Evolutionary conservation across 2,329 filamentous ascomycete species (phyloP), one percentile per base, ranked within the genome.

Genomic region (Microdochium nivale): DNA sequence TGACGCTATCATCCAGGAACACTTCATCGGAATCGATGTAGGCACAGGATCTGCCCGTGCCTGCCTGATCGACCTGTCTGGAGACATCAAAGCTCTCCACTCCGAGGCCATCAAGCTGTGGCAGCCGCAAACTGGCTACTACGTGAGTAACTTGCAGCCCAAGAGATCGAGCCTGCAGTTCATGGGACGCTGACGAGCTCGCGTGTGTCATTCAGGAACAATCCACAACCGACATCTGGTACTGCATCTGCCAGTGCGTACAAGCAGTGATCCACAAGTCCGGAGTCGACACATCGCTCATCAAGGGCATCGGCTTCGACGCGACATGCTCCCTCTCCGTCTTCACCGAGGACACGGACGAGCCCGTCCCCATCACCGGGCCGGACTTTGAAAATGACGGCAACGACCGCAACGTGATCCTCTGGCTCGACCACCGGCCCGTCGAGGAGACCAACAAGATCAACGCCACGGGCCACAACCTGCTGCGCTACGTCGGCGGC

Each of bases 211-310:
- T 14, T n/a, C n/a, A 49, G 90, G 94, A 99, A 75, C 94, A 99
- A 92, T 97, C 92, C 16, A 97, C 94, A 0, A 88, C 84, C 49
- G 89, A 99, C 68, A 99, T 99, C 64, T 99, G 94, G 94, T 80
- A 84, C 57, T 92, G 90, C 70, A 96, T 99, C 66, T 96, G 91
- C 73, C 79, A 83, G 54, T 94, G 90, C 43, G 90, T 96, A 35
- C 86, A 90, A 62, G 80, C 84, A 50, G 90, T 91, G 46, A 80
- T 97, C 62, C 80, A 79, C 64, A 86, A 96, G 67, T 87, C 92
- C 59, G 85, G 84, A 60, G 84, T 95, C 59, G 84, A 92, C 61
- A 80, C 85, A 3, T 74, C 73, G 56, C 84, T 81, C 33, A 86
- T 99, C 61, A 87, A 87, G 60, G 94, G 94, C 53, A 90, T 99